These are phyloP conservation scores for Amorphotheca resinae DNA, from an alignment of 495 filamentous ascomycete species.

Conservation along the genomic window DNA sequence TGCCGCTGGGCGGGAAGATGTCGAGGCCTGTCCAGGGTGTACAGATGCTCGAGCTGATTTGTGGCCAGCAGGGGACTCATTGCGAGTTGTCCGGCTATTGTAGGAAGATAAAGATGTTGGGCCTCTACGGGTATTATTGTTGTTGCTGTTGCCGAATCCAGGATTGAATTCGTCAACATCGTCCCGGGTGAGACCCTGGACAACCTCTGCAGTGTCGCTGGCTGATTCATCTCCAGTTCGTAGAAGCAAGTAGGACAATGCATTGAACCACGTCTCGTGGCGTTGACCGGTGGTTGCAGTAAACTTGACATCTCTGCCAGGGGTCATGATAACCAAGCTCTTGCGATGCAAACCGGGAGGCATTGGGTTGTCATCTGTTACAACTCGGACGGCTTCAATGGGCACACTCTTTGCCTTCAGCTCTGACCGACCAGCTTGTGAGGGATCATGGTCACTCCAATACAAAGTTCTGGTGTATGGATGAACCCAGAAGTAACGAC, in stretches of 20 bases:
- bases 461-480: constrained; percentile 94
- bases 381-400: constrained; percentile 84
- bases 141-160: constrained; percentile 39
- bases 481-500: constrained; percentile 98
- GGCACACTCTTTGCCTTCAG: constrained; percentile 86
- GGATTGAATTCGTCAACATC: constrained; percentile 90
- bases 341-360: constrained; percentile 90
- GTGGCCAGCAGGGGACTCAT: constrained; percentile 42
- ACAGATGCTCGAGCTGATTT: constrained; percentile 27
- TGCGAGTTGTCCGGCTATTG: constrained; percentile 56
- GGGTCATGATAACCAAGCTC: constrained; percentile 81
- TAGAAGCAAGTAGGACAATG: constrained; percentile 81
- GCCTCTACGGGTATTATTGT: constrained; percentile 37
- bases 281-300: constrained; percentile 87
- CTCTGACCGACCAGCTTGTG: constrained; percentile 60
- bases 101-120: constrained; percentile 72
- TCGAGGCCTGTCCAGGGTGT: constrained; percentile 16
- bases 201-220: constrained; percentile 44
- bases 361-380: constrained; percentile 93
- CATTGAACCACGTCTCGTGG: constrained; percentile 98
- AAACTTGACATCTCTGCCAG: constrained; percentile 77
- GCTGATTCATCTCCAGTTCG: constrained; percentile 49
- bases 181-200: constrained; percentile 48
- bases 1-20: constrained; percentile 16
- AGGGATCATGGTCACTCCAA: constrained; percentile 89